Base-by-base conservation (phyloP, 2,329 filamentous ascomycete genomes). In the Chrysoporthe deuterocubensis region DNA sequence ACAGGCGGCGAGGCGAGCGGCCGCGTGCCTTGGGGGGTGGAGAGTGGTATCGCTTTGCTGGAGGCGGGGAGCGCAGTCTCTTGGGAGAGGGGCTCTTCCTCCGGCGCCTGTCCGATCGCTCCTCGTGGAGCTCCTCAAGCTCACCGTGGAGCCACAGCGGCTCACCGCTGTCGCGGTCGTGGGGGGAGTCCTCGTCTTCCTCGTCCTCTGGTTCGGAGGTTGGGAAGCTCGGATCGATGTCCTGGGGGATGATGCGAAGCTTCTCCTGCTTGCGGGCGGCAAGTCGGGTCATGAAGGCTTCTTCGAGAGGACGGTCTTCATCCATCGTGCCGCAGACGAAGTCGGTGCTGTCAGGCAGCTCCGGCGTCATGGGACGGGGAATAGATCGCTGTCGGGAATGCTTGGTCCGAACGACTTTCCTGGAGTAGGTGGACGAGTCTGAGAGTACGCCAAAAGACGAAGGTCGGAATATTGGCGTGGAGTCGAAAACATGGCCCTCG, bases 241-340 rank as follows among this genome's bases (percentile, higher is more conserved):
- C 96, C 76, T 98, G 96, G n/a, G 96, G 95, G 42, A 95, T 93
- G 42, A 88, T 77, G 71, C 91, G 89, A 69, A 94, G 91, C 81
- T 94, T 97, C 72, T 91, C 90, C 59, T 90, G 90, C 73, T 94
- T 91, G 72, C 92, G 90, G 66, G 92, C 90, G 74, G 94, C 92
- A 67, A 96, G 85, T 74, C 92, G 93, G 2, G 92, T 92, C 66
- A 97, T 86, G 78, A 97, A 99, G 0, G 93, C 95, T 72, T 94
- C 93, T 77, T 99, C 96, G n/a, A 98, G 81, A 2, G 94, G 93
- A 57, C 93, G 90, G 75, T 99, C 96, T 79, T 99, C 96, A 72
- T 99, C 96, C 26, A 99, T 84, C 1, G 96, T 99, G 68, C 96
- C 96, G 75, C 96, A 98, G n/a, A 99, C 96, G 72, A 99, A 99